Evolutionary conservation across 2,329 filamentous ascomycete species (phyloP).

Genomic region (Aspergillus aculeatinus): DNA sequence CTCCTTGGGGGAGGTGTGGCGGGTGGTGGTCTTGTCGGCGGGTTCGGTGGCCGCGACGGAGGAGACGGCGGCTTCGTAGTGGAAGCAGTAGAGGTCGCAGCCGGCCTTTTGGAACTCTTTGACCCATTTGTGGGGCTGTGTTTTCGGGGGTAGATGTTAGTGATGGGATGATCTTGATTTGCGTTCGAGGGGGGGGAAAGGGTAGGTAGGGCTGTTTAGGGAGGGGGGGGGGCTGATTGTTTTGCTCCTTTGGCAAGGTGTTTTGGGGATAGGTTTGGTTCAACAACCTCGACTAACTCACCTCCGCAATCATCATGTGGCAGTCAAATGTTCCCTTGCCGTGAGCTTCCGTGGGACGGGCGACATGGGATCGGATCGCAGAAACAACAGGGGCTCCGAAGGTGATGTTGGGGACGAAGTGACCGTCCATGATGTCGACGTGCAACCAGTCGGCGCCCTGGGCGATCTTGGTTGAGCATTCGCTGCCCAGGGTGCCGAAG

Average conservation of each 20-base stretch:
- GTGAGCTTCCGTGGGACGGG: slow-evolving; percentile 65
- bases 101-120: slow-evolving; percentile 90
- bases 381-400: slow-evolving; percentile 94
- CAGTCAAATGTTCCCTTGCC: slow-evolving; percentile 96
- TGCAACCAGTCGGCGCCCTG: slow-evolving; percentile 91
- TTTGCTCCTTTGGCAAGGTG: too few relatives aligned
- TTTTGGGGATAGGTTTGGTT: too few relatives aligned
- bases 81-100: slow-evolving; percentile 99
- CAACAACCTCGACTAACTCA: slow-evolving; percentile 38
- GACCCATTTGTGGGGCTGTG: slow-evolving; percentile 94
- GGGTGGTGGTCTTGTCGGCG: slow-evolving; percentile 61
- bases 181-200: not conserved
- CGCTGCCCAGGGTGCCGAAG: slow-evolving; percentile 83
- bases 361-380: slow-evolving; percentile 85
- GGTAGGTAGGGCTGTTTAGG: not conserved
- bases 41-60: slow-evolving; percentile 83
- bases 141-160: not conserved
- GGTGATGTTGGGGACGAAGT: slow-evolving; percentile 98
- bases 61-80: slow-evolving; percentile 89
- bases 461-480: slow-evolving; percentile 81
- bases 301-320: slow-evolving; percentile 99
- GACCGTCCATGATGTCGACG: slow-evolving; percentile 97
- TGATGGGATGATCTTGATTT: not conserved
- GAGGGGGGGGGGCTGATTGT: slow-evolving; percentile 14
- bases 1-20: slow-evolving; percentile 77